A percentile compares a stretch with the other conserved stretches of the same genome.
These are phyloP conservation scores for Carex arenaria DNA, from an alignment of 202 grass and related monocot genomes.

Conservation along the genomic window DNA sequence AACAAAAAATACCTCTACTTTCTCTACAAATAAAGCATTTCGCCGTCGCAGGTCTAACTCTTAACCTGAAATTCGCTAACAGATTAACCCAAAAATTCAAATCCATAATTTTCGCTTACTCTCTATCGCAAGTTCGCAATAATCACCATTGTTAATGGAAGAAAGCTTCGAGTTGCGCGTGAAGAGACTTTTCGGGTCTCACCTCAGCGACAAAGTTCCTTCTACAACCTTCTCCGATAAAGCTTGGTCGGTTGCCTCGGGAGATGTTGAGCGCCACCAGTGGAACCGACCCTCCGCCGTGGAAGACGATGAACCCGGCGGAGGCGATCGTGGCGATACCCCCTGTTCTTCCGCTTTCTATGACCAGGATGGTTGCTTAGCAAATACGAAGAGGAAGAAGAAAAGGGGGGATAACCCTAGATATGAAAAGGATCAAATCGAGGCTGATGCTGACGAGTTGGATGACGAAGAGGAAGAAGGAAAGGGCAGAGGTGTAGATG, in stretches of 20 bases:
- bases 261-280: conserved; percentile 75
- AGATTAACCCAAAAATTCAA: background rate
- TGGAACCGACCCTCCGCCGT: conserved; percentile 60
- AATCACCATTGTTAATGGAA: conserved; percentile 16
- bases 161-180: conserved; percentile 79
- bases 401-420: background rate
- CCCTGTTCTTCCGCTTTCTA: conserved; percentile 81
- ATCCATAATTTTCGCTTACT: background rate
- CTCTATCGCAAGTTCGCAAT: background rate
- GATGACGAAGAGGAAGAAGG: conserved; percentile 18
- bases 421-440: conserved; percentile 41
- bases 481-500: background rate
- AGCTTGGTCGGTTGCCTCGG: conserved; percentile 71
- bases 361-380: conserved; percentile 59
- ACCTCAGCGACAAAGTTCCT: conserved; percentile 68
- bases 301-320: conserved; percentile 33
- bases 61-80: background rate
- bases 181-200: conserved; percentile 85
- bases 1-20: background rate
- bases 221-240: conserved; percentile 52
- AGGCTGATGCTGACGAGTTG: conserved; percentile 28
- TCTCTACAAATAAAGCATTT: background rate
- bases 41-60: background rate
- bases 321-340: conserved; percentile 37
- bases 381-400: conserved; percentile 31